Base-by-base conservation (phyloP, 139 green algal species). In the Chlamydomonas urium region DNA sequence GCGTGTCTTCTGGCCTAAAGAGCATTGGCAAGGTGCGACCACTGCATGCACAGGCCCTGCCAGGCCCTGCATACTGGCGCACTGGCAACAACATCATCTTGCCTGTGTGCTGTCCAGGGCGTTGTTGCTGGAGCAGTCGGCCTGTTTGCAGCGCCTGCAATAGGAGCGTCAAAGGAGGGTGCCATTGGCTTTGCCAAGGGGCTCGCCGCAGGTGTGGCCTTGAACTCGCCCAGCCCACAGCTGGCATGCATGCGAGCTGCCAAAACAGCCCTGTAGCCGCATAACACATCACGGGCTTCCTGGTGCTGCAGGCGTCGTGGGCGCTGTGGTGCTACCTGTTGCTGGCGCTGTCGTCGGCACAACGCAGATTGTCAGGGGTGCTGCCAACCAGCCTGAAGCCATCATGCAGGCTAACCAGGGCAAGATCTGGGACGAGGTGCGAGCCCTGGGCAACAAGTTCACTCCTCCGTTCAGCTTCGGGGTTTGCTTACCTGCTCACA, bases 271-370 rank as follows among this genome's bases (percentile, higher is more conserved):
- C 57, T 26, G 3, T 26, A 10, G 42, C n/a, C 57, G 23, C 57
- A 10, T 37, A 14, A 24, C 57, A 36, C n/a, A 37, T n/a, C 57
- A 14, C 26, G 6, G 6, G 3, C 57, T 29, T 71, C 33, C 5
- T 45, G 45, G 37, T 58, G 21, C 57, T 56, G 29, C 78, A 88
- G 91, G 91, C 6, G 58, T 96, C 0, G 80, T 81, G 4, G 88
- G 88, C 0, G 91, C 85, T 2, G 90, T 96, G 14, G 71, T 91
- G 1, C 79, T 97, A 37, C 93, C 92, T 26, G 85, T 96, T 3
- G 82, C 85, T 17, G 93, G 93, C 32, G 80, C 89, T 1, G 83
- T 65, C 1, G 84, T 95, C 0, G 90, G 87, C 4, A 45, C 66
- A 10, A 75, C 83, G 35, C 81, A 87, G 63, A 72, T 79, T 37